Conservation (phyloP, 2,329 filamentous ascomycete genomes). For the Cyphellophora attinorum region DNA sequence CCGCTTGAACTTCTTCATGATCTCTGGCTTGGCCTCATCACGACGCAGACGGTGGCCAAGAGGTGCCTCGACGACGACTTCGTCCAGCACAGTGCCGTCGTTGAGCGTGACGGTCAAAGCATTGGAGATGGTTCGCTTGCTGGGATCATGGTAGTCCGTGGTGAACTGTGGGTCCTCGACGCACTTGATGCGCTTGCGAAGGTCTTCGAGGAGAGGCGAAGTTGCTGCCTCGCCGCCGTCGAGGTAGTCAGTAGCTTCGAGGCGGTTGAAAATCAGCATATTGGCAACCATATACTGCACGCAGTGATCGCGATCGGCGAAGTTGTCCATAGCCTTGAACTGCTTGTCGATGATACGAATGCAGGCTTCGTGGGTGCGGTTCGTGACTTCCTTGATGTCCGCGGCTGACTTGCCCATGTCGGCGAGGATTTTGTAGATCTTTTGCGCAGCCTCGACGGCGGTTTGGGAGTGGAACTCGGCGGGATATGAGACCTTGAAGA, state of each 20-base stretch:
- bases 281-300: slow-evolving; percentile 97
- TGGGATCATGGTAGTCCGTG: slow-evolving; percentile 86
- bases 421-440: slow-evolving; percentile 74
- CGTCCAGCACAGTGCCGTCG: slow-evolving; percentile 82
- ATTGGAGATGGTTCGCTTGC: slow-evolving; percentile 93
- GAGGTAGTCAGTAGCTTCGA: slow-evolving; percentile 86
- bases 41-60: slow-evolving; percentile 83
- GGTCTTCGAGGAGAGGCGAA: slow-evolving; percentile 77
- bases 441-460: slow-evolving; percentile 87
- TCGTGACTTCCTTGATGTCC: slow-evolving; percentile 87
- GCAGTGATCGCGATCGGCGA: slow-evolving; percentile 98
- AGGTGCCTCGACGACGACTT: slow-evolving; percentile 87
- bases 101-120: slow-evolving; percentile 90
- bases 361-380: slow-evolving; percentile 96
- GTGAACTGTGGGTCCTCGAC: slow-evolving; percentile 96
- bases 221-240: slow-evolving; percentile 89
- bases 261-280: slow-evolving; percentile 91
- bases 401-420: slow-evolving; percentile 79
- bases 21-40: slow-evolving; percentile 96
- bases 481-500: slow-evolving; percentile 99
- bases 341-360: slow-evolving; percentile 99
- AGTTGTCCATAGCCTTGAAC: slow-evolving; percentile 99
- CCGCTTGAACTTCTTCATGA: slow-evolving; percentile 88
- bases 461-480: slow-evolving; percentile 73
- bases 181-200: slow-evolving; percentile 88